Evolutionary conservation across 768 basidiomycete species (phyloP).

Genomic region (Amanita fuliginea): DNA sequence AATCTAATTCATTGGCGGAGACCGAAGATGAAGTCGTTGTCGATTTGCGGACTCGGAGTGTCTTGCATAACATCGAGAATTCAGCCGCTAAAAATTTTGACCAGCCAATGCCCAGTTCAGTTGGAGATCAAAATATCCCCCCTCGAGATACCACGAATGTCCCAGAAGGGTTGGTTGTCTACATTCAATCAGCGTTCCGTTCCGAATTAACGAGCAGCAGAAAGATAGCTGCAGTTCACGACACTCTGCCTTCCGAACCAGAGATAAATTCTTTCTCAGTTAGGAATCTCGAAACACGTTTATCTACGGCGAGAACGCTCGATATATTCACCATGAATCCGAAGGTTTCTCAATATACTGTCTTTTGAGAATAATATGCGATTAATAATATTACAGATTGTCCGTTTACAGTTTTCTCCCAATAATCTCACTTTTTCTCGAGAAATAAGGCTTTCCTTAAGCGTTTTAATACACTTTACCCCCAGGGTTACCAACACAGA

Average conservation of each 20-base stretch:
- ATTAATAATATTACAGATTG: conserved; percentile 39
- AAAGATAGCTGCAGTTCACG: neutral
- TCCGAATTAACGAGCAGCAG: neutral
- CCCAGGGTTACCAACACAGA: conserved; percentile 67
- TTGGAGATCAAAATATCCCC: conserved; percentile 18
- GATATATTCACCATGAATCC: conserved; percentile 96
- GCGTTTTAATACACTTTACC: conserved; percentile 66
- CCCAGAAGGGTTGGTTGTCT: conserved; percentile 46
- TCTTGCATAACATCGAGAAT: neutral
- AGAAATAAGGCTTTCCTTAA: conserved; percentile 59
- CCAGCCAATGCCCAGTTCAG: conserved; percentile 8
- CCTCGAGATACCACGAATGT: conserved; percentile 42
- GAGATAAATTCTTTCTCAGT: conserved; percentile 50
- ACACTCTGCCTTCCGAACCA: conserved; percentile 6
- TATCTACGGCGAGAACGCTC: conserved; percentile 68
- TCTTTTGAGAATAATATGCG: neutral
- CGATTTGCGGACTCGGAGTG: conserved; percentile 33
- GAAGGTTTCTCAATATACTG: conserved; percentile 41
- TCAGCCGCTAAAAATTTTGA: no score
- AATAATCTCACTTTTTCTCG: conserved; percentile 70
- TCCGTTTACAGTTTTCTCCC: conserved; percentile 84
- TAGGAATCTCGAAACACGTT: conserved; percentile 68
- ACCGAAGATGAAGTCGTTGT: conserved; percentile 47
- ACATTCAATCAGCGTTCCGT: conserved; percentile 27
- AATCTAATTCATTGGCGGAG: conserved; percentile 14